Base-by-base conservation (phyloP, 352 stramenopile species). In the Pythium aquatile region DNA sequence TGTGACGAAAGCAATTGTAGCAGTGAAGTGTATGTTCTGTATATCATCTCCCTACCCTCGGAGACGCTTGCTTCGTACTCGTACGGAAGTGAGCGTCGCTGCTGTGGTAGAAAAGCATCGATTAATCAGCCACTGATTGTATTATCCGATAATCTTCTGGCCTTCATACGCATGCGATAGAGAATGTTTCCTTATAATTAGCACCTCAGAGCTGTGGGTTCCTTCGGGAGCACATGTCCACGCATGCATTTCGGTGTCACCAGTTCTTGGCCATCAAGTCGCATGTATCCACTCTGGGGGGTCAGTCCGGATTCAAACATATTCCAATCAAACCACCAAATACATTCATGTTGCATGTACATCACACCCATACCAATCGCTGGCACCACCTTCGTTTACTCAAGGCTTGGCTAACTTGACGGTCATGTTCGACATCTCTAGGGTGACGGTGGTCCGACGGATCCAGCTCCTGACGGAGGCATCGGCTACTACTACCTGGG, bases 241-340 rank as follows among this genome's bases (percentile, higher is more conserved):
- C 70, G 68, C 79, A 80, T 79, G 79, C 69, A 80, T 74, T 61
- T 82, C 67, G 72, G 63, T 69, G 74, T 81, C 66, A 82, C 75
- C 83, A 92, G 83, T 94, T 92, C 83, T 94, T 92, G 85, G 78
- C 76, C 74, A 76, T 73, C 74, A 76, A 77, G 63, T 61, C 76
- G 74, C 48, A 70, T 83, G 76, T 84, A 63, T 82, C 80, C 85
- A 90, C 80, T 68, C 73, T 69, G 74, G 70, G 77, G 87, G 77
- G 85, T 90, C 85, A 94, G 83, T 92, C 85, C 87, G 81, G 83
- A 88, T 76, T 87, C 83, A 89, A 83, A 92, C 75, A 92, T 92
- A 67, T 47, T 47, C 33, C 48, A 51, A 33, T 51, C 56, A 47
- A 32, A 55, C 35, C 17, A 56, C 28, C 30, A 5, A 56, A 56